phyloP scores from a whole-genome alignment of 2,329 filamentous ascomycete species.

The Cryphonectria radicalis region DNA sequence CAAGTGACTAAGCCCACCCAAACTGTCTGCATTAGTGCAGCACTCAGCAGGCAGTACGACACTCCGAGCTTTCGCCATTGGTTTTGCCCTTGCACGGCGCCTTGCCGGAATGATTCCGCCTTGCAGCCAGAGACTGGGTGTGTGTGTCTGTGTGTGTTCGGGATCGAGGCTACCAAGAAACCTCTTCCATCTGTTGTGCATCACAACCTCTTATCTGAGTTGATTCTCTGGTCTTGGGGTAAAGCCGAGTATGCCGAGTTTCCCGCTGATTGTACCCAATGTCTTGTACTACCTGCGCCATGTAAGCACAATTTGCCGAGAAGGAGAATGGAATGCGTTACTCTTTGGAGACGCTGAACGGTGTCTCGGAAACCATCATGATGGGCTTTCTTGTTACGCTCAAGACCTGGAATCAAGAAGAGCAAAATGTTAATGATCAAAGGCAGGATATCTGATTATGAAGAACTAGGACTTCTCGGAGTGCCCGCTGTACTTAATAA shows the following conservation, averaged over 20 bases:
- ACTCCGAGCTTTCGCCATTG: background rate
- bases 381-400: background rate
- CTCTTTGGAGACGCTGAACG: background rate
- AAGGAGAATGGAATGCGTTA: no score
- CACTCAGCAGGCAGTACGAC: background rate
- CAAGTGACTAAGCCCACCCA: background rate
- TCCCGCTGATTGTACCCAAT: background rate
- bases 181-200: background rate
- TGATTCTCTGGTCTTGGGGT: background rate
- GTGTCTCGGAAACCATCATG: background rate
- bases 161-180: background rate
- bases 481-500: no score
- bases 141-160: background rate
- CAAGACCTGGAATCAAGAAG: background rate
- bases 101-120: background rate
- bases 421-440: background rate
- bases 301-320: background rate
- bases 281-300: background rate
- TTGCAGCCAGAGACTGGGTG: background rate
- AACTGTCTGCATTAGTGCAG: background rate
- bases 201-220: background rate
- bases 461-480: background rate
- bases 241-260: background rate
- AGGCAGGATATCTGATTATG: background rate
- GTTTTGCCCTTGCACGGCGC: background rate